A percentile compares a stretch with the other conserved stretches of the same genome.
These are phyloP conservation scores for Uncinocarpus reesii DNA, from an alignment of 2,329 filamentous ascomycete species.

Conservation along the genomic window DNA sequence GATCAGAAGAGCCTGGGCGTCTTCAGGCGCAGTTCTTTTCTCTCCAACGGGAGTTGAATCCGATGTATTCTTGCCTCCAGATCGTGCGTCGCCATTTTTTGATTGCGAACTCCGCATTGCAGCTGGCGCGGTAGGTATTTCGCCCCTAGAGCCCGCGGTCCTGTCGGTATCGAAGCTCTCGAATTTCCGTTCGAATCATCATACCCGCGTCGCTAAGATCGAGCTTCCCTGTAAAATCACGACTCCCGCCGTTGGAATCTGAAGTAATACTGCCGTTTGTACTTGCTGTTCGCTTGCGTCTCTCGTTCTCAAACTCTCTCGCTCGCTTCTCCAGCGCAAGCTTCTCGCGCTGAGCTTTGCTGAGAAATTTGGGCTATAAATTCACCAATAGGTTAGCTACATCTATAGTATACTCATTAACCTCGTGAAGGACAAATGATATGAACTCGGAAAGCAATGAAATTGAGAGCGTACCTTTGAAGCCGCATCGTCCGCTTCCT, in stretches of 20 bases:
- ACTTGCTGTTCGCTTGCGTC: conserved; percentile 34
- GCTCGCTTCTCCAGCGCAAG: conserved; percentile 66
- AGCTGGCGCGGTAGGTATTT: conserved; percentile 41
- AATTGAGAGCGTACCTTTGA: conserved; percentile 49
- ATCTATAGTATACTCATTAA: neutral
- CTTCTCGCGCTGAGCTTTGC: conserved; percentile 70
- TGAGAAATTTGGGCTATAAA: conserved; percentile 65
- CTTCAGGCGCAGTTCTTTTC: conserved; percentile 41
- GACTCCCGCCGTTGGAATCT: conserved; percentile 12
- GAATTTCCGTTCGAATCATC: conserved; percentile 23
- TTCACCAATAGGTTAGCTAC: conserved; percentile 17
- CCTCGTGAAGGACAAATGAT: neutral
- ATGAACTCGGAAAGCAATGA: neutral
- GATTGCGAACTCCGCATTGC: conserved; percentile 38
- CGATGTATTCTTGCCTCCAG: conserved; percentile 18
- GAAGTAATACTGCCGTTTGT: conserved; percentile 19
- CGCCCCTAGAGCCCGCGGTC: conserved; percentile 57
- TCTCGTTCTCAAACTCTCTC: conserved; percentile 59
- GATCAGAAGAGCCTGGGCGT: conserved; percentile 62
- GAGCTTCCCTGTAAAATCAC: conserved; percentile 13
- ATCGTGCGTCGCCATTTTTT: conserved; percentile 42
- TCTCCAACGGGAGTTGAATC: conserved; percentile 24
- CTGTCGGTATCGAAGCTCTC: conserved; percentile 50
- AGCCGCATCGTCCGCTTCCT: conserved; percentile 70
- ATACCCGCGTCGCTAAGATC: too few relatives aligned